Percentiles rank a stretch among this genome's conserved stretches.
These are phyloP conservation scores for Penicillium sp. DNA, from an alignment of 2,329 filamentous ascomycete species.

Conservation along the genomic window DNA sequence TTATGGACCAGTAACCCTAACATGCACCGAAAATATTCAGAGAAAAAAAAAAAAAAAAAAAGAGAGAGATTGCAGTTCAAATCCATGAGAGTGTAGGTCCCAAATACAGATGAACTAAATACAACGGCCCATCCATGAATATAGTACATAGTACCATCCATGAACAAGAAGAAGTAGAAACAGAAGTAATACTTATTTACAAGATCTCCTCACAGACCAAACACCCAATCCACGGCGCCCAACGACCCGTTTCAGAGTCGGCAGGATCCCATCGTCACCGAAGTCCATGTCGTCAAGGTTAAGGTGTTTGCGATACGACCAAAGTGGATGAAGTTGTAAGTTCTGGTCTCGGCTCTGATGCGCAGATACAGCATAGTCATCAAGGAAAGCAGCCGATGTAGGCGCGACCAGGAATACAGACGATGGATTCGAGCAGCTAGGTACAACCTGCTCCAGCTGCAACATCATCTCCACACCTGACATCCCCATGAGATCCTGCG, in stretches of 20 bases:
- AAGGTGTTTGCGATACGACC: constrained; percentile 48
- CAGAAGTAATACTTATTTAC: constrained; percentile 20
- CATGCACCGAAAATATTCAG: constrained; percentile 9
- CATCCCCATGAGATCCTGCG: constrained; percentile 52
- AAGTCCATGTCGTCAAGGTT: constrained; percentile 56
- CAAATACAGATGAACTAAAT: not conserved
- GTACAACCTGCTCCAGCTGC: constrained; percentile 38
- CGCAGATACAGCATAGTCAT: constrained; percentile 32
- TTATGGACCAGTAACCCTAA: not conserved
- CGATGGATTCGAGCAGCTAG: constrained; percentile 30
- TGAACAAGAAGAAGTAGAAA: not conserved
- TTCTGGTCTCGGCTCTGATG: constrained; percentile 15
- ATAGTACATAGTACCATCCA: not conserved
- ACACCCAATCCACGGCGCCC: constrained; percentile 51
- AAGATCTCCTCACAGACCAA: constrained; percentile 45
- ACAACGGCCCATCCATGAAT: not conserved
- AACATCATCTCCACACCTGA: constrained; percentile 42
- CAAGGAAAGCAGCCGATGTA: constrained; percentile 45
- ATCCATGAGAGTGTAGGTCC: not conserved
- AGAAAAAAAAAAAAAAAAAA: constrained; percentile 11
- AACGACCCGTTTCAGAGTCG: constrained; percentile 48
- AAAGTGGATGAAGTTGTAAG: constrained; percentile 42
- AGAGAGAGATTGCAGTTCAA: constrained; percentile 7
- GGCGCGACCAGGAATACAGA: constrained; percentile 48
- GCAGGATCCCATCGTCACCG: constrained; percentile 48